Evolutionary conservation across 164 flowering plant genomes (phyloP).

Genomic region (Macadamia integrifolia): DNA sequence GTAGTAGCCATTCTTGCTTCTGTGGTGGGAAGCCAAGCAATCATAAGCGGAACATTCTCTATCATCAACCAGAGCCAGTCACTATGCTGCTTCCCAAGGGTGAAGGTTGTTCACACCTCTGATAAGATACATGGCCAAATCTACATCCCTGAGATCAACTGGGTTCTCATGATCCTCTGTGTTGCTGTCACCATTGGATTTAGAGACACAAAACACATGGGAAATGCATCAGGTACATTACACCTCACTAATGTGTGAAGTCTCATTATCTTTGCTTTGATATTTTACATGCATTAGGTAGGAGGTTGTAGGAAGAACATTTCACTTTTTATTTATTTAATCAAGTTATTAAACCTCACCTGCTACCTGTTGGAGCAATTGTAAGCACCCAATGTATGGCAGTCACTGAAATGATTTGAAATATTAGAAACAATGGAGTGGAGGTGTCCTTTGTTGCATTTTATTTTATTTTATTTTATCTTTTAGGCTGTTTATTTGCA

Average conservation of each 20-base stretch:
- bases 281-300: neutral
- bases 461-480: neutral
- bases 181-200: conserved; percentile 91
- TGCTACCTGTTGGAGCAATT: too few species aligned
- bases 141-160: conserved; percentile 89
- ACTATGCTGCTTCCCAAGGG: conserved; percentile 90
- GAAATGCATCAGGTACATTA: conserved; percentile 81
- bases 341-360: too few species aligned
- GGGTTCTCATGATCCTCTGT: conserved; percentile 94
- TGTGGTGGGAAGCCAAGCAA: conserved; percentile 97
- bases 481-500: conserved; percentile 28
- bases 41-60: conserved; percentile 94
- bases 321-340: neutral
- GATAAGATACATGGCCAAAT: conserved; percentile 92
- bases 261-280: neutral
- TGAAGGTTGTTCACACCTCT: conserved; percentile 87
- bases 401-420: too few species aligned
- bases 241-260: neutral
- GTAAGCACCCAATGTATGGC: too few species aligned
- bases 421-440: too few species aligned
- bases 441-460: too few species aligned
- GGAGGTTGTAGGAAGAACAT: neutral
- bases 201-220: conserved; percentile 85
- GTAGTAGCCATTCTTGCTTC: conserved; percentile 81
- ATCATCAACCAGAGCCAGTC: conserved; percentile 97